Base-by-base conservation (phyloP, 2,329 filamentous ascomycete species). In the Diplocarpon rosae region DNA sequence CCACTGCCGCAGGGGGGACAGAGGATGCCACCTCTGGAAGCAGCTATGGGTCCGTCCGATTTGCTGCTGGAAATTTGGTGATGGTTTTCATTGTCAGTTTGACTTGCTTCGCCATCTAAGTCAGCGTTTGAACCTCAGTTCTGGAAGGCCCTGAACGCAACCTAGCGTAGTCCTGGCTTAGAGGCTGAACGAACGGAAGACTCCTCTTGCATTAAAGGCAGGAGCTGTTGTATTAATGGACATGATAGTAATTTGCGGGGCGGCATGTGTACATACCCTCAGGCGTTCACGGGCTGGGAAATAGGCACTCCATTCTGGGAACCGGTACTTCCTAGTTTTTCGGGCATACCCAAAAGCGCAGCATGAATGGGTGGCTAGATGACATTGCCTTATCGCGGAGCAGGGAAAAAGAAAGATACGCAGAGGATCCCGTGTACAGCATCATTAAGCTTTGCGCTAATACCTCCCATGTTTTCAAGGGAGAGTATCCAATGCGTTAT, bases 1-100 rank as follows among this genome's bases (percentile, higher is more conserved):
- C 80, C 0, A 80, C 76, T 0, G 69, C 71, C 0, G 48, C 66
- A 5, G 69, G 67, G 11, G 71, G 68, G 20, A 64, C 60, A 12
- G 68, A 69, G 1, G 60, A 64, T 38, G 34, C 41, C 2, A 30
- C 37, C 8, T 37, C 44, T 0, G 40, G 34, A 3, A 41, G 45
- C 49, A 57, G 57, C 1, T 61, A 3, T 24, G 20, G 20, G 4
- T 3, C 20, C 20, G 20, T 24, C 20, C 20, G 20, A 24, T 24
- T 7, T 24, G 20, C 20, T 7, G 20, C 20, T 24, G 20, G 20
- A 24, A 3, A 57, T 29, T 58, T 53, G 52, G 50, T 57, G 12
- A 56, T 61, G 55, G 43, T 59, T 35, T 55, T 55, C 5, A 13
- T 57, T n/a, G 58, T 60, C 24, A 50, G 47, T 9, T 35, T 44